Conservation (phyloP, 768 basidiomycete genomes). For the Sistotremastrum suecicum region DNA sequence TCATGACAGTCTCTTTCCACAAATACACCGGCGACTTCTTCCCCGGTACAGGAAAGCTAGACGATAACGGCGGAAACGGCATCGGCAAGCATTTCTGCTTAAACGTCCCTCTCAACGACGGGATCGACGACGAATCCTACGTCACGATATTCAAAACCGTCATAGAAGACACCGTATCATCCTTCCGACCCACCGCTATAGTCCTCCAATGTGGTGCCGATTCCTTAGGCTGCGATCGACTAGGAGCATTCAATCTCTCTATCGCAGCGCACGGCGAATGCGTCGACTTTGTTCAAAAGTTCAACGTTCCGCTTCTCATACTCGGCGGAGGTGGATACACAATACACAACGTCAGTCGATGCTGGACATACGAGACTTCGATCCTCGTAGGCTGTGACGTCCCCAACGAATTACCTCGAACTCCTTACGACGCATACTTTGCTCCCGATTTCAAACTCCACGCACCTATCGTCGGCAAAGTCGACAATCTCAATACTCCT, state of each 20-base stretch:
- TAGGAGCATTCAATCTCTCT: conserved; percentile 95
- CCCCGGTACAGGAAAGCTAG: conserved; percentile 90
- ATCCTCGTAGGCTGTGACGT: conserved; percentile 76
- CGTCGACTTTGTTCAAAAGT: conserved; percentile 90
- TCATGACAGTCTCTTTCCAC: conserved; percentile 98
- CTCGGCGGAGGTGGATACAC: conserved; percentile 95
- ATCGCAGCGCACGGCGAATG: conserved; percentile 98
- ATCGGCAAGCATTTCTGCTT: conserved; percentile 88
- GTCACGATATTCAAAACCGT: conserved; percentile 90
- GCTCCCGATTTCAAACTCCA: conserved; percentile 87
- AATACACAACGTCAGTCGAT: conserved; percentile 93
- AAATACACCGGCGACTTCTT: conserved; percentile 99
- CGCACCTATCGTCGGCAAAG: conserved; percentile 79
- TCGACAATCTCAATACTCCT: conserved; percentile 85
- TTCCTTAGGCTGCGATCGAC: conserved; percentile 83
- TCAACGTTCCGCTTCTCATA: conserved; percentile 80
- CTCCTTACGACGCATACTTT: conserved; percentile 89
- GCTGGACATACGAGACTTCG: conserved; percentile 97
- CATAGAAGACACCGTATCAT: conserved; percentile 83
- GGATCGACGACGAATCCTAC: conserved; percentile 96
- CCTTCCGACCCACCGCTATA: conserved; percentile 80
- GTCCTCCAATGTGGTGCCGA: conserved; percentile 97
- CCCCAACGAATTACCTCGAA: conserved; percentile 76
- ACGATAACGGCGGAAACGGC: conserved; percentile 76
- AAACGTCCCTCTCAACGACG: conserved; percentile 91